Percentiles rank a stretch among this genome's conserved stretches.
Conservation (phyloP, 139 green algal species). For the Penium margaritaceum region DNA sequence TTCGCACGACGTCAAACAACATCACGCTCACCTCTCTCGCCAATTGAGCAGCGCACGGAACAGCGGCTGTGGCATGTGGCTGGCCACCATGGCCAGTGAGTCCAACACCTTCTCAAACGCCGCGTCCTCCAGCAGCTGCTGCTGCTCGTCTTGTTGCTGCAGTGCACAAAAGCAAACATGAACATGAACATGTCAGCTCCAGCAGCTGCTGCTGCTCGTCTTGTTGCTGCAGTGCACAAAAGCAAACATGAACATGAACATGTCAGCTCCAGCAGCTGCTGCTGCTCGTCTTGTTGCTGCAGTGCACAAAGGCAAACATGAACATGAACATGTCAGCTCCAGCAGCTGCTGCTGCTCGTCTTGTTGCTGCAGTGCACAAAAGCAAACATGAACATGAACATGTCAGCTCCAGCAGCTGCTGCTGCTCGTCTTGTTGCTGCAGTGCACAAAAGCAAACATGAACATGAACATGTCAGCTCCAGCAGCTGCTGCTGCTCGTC, state of each 20-base stretch:
- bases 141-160: conserved; percentile 27
- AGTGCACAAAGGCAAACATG: too few relatives aligned
- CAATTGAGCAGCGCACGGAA: conserved; percentile 40
- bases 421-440: too few relatives aligned
- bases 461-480: neutral
- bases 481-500: neutral
- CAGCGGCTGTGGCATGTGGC: conserved; percentile 35
- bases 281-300: too few relatives aligned
- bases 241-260: neutral
- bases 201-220: neutral
- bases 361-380: too few relatives aligned
- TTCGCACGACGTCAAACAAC: conserved; percentile 1
- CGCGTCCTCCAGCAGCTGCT: conserved; percentile 15
- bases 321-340: too few relatives aligned
- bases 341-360: too few relatives aligned
- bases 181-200: neutral
- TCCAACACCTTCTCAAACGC: conserved; percentile 44
- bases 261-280: neutral
- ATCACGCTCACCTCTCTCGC: conserved; percentile 29
- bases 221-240: neutral
- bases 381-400: too few relatives aligned
- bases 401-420: too few relatives aligned
- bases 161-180: conserved; percentile 1
- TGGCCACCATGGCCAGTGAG: conserved; percentile 42
- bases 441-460: too few relatives aligned